Percentiles rank a stretch among this genome's conserved stretches.
Conservation (phyloP, 768 basidiomycete genomes). For the Pisolithus marmoratus region DNA sequence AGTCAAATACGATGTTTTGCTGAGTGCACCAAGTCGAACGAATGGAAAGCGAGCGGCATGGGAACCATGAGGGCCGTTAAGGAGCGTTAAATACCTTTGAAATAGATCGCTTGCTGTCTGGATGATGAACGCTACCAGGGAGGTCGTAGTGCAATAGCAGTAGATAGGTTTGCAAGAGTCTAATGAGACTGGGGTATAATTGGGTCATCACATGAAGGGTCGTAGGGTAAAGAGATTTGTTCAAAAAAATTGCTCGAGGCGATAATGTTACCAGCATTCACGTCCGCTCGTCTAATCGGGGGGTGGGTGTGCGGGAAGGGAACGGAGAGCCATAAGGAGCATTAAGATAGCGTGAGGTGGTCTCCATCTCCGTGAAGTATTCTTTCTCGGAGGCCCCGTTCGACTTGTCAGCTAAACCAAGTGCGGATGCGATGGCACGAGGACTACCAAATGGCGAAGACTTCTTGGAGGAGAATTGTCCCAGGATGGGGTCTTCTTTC, state of each 20-base stretch:
- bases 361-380: constrained; percentile 36
- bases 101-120: constrained; percentile 28
- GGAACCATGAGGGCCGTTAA: constrained; percentile 21
- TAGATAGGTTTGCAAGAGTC: constrained; percentile 28
- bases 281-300: constrained; percentile 29
- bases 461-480: constrained; percentile 46
- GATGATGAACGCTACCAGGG: constrained; percentile 14
- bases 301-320: constrained; percentile 45
- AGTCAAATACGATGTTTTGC: background rate
- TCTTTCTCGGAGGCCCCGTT: constrained; percentile 21
- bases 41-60: background rate
- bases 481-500: constrained; percentile 53
- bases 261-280: constrained; percentile 15
- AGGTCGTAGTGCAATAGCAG: constrained; percentile 28
- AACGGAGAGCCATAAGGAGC: constrained; percentile 47
- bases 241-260: constrained; percentile 4
- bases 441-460: constrained; percentile 47
- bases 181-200: constrained; percentile 30
- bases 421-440: constrained; percentile 43
- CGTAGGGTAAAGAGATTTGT: constrained; percentile 23
- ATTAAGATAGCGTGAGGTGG: constrained; percentile 41
- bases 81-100: constrained; percentile 29
- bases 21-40: background rate
- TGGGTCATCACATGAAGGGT: constrained; percentile 29
- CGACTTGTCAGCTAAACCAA: constrained; percentile 34